Conservation (phyloP, 768 basidiomycete species). For the Boletus barrowsii region DNA sequence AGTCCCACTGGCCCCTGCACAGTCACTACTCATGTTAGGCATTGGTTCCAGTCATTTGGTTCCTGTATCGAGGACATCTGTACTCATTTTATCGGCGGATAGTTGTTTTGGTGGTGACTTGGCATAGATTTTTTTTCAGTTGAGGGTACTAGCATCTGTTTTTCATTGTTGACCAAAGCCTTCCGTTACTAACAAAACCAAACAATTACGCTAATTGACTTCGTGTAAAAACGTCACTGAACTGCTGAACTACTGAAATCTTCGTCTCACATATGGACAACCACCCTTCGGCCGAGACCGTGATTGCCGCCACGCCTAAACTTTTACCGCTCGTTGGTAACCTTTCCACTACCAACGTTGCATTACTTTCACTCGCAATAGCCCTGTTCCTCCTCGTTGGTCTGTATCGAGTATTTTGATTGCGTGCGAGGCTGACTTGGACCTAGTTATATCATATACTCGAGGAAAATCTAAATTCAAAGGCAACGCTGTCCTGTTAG, state of each 20-base stretch:
- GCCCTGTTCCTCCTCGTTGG: constrained; percentile 44
- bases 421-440: constrained; percentile 13
- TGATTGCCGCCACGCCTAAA: constrained; percentile 29
- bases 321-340: constrained; percentile 33
- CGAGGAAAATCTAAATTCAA: constrained; percentile 42
- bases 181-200: constrained; percentile 16
- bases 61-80: neutral
- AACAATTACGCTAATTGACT: constrained; percentile 13
- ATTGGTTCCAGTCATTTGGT: constrained; percentile 3
- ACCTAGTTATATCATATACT: constrained; percentile 45
- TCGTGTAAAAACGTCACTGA: neutral
- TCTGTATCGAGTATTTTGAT: constrained; percentile 27
- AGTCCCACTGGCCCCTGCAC: neutral
- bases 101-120: neutral
- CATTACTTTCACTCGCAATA: constrained; percentile 41
- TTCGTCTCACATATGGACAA: constrained; percentile 11
- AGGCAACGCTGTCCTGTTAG: constrained; percentile 67
- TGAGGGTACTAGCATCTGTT: neutral
- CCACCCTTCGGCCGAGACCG: constrained; percentile 3
- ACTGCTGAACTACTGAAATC: neutral
- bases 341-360: constrained; percentile 39
- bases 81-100: neutral
- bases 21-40: neutral
- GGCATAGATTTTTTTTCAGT: neutral
- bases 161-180: constrained; percentile 13